Base-by-base conservation (phyloP, 1,284 basidiomycete species). In the Ceratobasidium sp. region DNA sequence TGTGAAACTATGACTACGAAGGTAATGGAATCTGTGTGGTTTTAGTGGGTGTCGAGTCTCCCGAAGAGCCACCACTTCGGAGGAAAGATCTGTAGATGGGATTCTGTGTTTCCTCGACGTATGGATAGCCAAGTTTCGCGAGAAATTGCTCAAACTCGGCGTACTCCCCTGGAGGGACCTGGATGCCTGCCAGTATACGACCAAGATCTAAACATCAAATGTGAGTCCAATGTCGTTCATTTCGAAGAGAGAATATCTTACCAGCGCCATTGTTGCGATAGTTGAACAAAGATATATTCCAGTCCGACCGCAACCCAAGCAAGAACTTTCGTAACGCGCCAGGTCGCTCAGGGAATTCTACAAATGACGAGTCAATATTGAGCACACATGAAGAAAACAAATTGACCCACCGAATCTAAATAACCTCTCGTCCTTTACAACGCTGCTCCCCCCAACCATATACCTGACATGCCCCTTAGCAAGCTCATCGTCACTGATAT, bases 211-310 rank as follows among this genome's bases (percentile, higher is more conserved):
- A 1, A 14, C 30, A 67, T 73, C 59, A 66, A 47, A 47, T 52
- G 62, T 74, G 44, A 78, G 75, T 75, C 64, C 30, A 47, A 26
- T 21, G 28, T 32, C 47, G 14, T 9, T 32, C 7, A 43, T 26
- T 21, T 35, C 8, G 14, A 46, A 32, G 14, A n/a, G 55, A 73
- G 23, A 38, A 74, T 2, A 8, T 84, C 89, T 75, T 78, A 93
- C 95, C 95, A 78, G 92, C 95, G 38, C 97, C 97, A 77, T 99
- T 96, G 81, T 98, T 98, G 73, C 97, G 87, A 82, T 99, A 99
- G 81, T 99, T 98, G 85, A 98, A 99, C 75, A 99, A 82, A 0
- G 94, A 93, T 67, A 99, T 94, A 82, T 98, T 98, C 95, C 96
- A 98, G 16, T 90, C 91, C 35, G 88, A 85, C 63, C 92, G 91